These are phyloP conservation scores for Tubosaeta sp. DNA, from an alignment of 768 basidiomycete genomes.

Conservation along the genomic window DNA sequence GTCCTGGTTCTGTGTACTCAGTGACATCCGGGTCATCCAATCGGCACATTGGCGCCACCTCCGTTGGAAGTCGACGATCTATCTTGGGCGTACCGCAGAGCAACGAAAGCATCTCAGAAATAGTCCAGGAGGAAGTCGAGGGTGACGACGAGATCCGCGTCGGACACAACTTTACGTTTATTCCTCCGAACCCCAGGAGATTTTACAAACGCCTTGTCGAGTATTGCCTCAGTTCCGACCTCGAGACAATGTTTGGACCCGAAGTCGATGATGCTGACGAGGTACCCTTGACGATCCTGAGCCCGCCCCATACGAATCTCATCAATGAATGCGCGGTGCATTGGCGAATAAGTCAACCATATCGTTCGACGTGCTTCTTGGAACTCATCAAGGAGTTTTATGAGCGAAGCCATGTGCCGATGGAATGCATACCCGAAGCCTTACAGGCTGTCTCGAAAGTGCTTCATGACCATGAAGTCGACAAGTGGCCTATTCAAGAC, in stretches of 20 bases:
- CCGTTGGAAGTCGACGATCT: conserved; percentile 67
- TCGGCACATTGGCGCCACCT: conserved; percentile 54
- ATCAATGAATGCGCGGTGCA: conserved; percentile 84
- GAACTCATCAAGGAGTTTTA: conserved; percentile 84
- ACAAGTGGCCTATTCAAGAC: conserved; percentile 78
- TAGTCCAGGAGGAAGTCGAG: conserved; percentile 39
- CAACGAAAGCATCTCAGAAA: conserved; percentile 30
- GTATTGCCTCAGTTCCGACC: conserved; percentile 75
- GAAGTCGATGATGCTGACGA: conserved; percentile 94
- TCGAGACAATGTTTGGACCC: conserved; percentile 85
- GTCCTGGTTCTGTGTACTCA: conserved; percentile 59
- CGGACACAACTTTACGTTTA: conserved; percentile 81
- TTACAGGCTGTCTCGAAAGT: conserved; percentile 68
- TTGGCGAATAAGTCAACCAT: conserved; percentile 84
- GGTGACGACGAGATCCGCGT: conserved; percentile 68
- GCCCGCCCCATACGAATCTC: conserved; percentile 70
- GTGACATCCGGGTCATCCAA: conserved; percentile 32
- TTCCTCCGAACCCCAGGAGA: conserved; percentile 83
- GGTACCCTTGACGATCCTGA: conserved; percentile 90
- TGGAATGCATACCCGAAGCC: conserved; percentile 94
- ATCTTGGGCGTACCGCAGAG: conserved; percentile 35
- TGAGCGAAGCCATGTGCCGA: conserved; percentile 84
- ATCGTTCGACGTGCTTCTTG: conserved; percentile 76
- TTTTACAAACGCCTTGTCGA: conserved; percentile 85
- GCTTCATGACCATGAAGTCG: conserved; percentile 62